Evolutionary conservation across 257 asterid genomes (phyloP).

Genomic region (Capsicum pubescens): DNA sequence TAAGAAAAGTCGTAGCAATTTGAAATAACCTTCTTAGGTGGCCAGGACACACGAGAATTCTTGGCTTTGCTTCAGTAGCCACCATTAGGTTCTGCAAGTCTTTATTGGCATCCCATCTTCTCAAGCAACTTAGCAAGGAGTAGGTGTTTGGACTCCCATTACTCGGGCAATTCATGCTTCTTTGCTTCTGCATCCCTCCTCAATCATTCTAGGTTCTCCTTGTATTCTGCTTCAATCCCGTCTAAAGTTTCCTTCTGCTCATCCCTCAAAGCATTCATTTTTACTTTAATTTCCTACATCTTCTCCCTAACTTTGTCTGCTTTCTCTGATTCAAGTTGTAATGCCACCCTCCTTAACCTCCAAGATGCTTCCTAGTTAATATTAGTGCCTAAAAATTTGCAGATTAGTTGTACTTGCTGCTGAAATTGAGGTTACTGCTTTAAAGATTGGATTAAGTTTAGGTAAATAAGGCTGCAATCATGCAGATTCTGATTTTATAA

Average conservation of each 20-base stretch:
- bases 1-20: no score
- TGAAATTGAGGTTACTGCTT: no score
- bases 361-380: conserved; percentile 88
- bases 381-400: no score
- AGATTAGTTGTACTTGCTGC: no score
- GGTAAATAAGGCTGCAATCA: no score
- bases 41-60: no score
- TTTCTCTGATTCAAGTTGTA: conserved; percentile 88
- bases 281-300: conserved; percentile 77
- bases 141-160: conserved; percentile 68
- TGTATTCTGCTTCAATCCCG: conserved; percentile 74
- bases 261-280: conserved; percentile 70
- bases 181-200: conserved; percentile 87
- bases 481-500: no score
- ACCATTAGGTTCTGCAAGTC: conserved; percentile 46
- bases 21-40: no score
- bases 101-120: conserved; percentile 65
- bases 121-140: conserved; percentile 73
- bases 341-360: conserved; percentile 80
- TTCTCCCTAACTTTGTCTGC: conserved; percentile 76
- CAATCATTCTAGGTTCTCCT: conserved; percentile 76
- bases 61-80: conserved; percentile 20
- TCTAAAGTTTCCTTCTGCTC: conserved; percentile 71
- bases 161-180: no score
- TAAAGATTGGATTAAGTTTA: no score